Evolutionary conservation across 2,329 filamentous ascomycete species (phyloP), one percentile per base, ranked within the genome.

Genomic region (Pseudogymnoascus sp.): DNA sequence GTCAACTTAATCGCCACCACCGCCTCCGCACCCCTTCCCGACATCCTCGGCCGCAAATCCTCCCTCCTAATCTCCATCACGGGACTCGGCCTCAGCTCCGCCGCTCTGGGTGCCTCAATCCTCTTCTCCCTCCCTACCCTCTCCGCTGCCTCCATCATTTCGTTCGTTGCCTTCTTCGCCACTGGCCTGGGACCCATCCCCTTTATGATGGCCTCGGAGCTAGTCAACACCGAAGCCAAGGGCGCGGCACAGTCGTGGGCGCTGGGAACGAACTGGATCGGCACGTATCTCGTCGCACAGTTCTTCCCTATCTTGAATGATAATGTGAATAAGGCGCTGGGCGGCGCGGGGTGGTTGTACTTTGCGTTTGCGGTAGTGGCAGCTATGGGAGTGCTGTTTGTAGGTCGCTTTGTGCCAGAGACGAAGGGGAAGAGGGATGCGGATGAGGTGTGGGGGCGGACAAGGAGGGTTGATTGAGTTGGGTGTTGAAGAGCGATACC

Each of bases 181-280:
- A 82, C 96, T 12, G 94, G 94, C 0, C 81, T 99, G 0, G 94
- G 94, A 0, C 94, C 94, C 0, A 90, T 99, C 0, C 94, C 94
- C 0, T 99, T 97, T 73, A 95, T 97, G 66, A 81, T 99, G 54
- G 88, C 92, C 0, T 92, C 90, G 1, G 94, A 97, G 74, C 82
- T 97, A 2, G 94, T 97, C 0, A 89, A 87, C 0, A 87, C 91
- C 11, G 91, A 96, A 71, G 94, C 93, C 0, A 91, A 97, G 0
- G 92, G 93, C 1, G 91, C 93, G 0, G 89, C 91, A 0, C 94
- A 99, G 73, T 92, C 88, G 62, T 95, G 91, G 82, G 89, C 88
- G 0, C 75, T 97, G 22, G 90, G 85, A 1, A 88, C 90, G 12
- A 97, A 94, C 73, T 97, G 95, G 79, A 79, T 90, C 25, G 89